These are phyloP conservation scores for Podaxis carcinomalis DNA, from an alignment of 768 basidiomycete genomes.

Conservation along the genomic window DNA sequence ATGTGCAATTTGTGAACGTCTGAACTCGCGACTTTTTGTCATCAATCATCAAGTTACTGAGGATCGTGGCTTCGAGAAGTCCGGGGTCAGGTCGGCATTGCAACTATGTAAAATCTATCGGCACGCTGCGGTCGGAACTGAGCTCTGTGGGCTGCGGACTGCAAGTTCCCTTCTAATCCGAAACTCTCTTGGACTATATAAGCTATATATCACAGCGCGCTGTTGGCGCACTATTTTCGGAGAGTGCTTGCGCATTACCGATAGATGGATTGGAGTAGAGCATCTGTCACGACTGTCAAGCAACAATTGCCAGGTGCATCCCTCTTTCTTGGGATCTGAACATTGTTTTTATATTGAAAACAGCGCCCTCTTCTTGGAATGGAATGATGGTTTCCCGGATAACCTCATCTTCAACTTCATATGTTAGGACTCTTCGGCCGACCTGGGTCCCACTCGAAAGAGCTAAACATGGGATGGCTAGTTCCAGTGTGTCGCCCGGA, in stretches of 20 bases:
- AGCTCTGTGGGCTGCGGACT: not conserved
- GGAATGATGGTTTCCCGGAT: slow-evolving; percentile 5
- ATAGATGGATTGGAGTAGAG: not conserved
- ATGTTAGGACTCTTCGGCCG: not conserved
- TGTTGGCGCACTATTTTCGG: not conserved
- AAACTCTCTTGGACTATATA: not conserved
- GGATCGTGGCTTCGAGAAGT: not conserved
- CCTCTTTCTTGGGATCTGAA: not conserved
- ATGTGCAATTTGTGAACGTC: not conserved
- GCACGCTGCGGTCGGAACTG: not conserved
- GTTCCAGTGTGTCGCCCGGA: not conserved
- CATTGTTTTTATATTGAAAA: not conserved
- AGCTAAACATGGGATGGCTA: not conserved
- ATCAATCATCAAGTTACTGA: not conserved
- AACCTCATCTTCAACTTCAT: not conserved
- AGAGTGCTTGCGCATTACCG: not conserved
- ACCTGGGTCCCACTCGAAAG: not conserved
- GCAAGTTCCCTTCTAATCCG: not conserved
- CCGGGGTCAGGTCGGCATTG: not conserved
- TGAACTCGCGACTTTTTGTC: not conserved
- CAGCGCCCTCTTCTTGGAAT: not conserved
- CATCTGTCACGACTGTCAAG: not conserved
- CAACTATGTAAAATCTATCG: not conserved
- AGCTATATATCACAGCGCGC: not conserved
- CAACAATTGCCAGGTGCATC: not conserved